Evolutionary conservation across 1,284 basidiomycete species (phyloP), one percentile per base, ranked within the genome.

Genomic region (Puccinia polysora): DNA sequence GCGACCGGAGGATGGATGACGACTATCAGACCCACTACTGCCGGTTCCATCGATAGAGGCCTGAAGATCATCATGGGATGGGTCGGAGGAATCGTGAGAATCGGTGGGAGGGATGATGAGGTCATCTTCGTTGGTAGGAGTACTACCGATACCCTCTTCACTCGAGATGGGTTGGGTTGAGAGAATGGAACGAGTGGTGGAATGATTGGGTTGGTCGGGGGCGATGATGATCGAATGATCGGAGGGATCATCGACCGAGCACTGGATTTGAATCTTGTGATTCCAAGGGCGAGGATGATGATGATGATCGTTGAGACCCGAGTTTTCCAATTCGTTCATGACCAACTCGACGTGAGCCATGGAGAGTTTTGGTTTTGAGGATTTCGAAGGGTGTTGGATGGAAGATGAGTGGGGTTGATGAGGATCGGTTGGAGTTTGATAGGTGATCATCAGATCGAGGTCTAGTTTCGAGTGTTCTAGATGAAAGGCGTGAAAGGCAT

Each of bases 291-390:
- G 18, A 32, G 4, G 43, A 8, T 30, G 62, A 32, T 64, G 56
- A 18, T 55, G 52, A 55, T 2, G 18, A 7, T 34, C 30, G 10
- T 32, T 59, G 34, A 58, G 36, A 10, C 28, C 43, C 30, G 23
- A 36, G 3, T 34, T 53, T 32, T 53, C 50, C 10, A 53, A 55
- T 15, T 68, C 40, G 18, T 45, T 55, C 53, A 68, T 43, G 25
- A 68, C 65, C 25, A 68, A 45, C 38, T 68, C 65, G 23, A 68
- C 65, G 30, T 68, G 65, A 23, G 53, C 65, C 52, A 68, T 56
- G 14, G 64, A 53, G 4, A 65, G 23, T 40, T 50, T 65, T 14
- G 30, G 52, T 36, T 53, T 65, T 25, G n/a, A n/a, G n/a, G n/a
- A n/a, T n/a, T n/a, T n/a, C n/a, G n/a, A n/a, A n/a, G n/a, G n/a